Evolutionary conservation across 768 basidiomycete genomes (phyloP).

Genomic region (Sarcomyxa edulis): DNA sequence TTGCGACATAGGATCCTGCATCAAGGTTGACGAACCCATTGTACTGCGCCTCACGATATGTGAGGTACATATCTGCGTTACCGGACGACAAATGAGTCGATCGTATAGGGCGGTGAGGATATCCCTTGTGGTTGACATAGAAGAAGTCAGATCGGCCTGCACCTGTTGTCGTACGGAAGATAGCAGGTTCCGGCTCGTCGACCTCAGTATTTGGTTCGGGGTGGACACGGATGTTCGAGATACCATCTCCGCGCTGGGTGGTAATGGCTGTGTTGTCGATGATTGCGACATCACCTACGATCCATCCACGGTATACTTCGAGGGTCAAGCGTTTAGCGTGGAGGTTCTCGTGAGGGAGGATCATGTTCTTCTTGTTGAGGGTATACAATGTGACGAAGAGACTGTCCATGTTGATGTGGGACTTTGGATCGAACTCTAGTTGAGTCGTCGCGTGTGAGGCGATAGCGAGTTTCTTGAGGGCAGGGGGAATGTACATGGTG

Average conservation of each 20-base stretch:
- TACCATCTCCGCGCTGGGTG: slow-evolving; percentile 47
- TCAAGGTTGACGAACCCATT: slow-evolving; percentile 40
- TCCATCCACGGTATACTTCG: slow-evolving; percentile 50
- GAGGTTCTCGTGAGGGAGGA: slow-evolving; percentile 37
- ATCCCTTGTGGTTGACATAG: slow-evolving; percentile 32
- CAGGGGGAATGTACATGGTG: slow-evolving; percentile 43
- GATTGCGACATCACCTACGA: slow-evolving; percentile 53
- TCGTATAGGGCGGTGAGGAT: slow-evolving; percentile 41
- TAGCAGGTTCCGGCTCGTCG: slow-evolving; percentile 25
- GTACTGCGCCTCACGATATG: slow-evolving; percentile 46
- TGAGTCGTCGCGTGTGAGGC: slow-evolving; percentile 38
- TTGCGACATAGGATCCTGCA: slow-evolving; percentile 34
- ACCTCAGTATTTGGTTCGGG: slow-evolving; percentile 30
- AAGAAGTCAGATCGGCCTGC: slow-evolving; percentile 48
- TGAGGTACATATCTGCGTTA: slow-evolving; percentile 52
- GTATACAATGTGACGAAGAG: slow-evolving; percentile 40
- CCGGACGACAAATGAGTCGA: slow-evolving; percentile 41
- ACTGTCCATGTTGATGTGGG: slow-evolving; percentile 34
- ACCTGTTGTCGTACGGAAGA: slow-evolving; percentile 44
- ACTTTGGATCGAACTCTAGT: slow-evolving; percentile 41
- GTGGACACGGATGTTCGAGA: slow-evolving; percentile 42
- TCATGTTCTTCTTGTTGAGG: slow-evolving; percentile 33
- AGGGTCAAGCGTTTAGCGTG: slow-evolving; percentile 33
- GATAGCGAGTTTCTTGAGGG: slow-evolving; percentile 43
- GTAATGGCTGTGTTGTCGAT: slow-evolving; percentile 32